Percentiles rank a stretch among this genome's conserved stretches.
Evolutionary conservation across 331 rosid genomes (phyloP).

Genomic region (Malus hybrid): DNA sequence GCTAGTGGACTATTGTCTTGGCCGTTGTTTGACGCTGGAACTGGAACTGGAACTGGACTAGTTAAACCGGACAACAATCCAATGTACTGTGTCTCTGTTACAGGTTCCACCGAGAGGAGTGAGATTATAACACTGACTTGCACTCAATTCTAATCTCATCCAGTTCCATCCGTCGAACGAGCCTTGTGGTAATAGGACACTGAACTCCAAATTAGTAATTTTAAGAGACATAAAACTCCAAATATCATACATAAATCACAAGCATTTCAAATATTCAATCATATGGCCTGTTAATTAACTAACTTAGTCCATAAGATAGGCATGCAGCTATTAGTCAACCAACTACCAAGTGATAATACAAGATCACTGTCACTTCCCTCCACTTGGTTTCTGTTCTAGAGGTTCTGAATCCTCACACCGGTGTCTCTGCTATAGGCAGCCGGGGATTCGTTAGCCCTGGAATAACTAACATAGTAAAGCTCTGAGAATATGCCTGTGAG

Average conservation of each 20-base stretch:
- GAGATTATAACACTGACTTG: too few relatives aligned
- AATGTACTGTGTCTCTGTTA: too few relatives aligned
- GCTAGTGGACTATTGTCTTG: neutral
- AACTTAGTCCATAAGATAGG: neutral
- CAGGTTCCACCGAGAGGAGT: neutral
- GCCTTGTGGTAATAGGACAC: neutral
- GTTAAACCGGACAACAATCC: neutral
- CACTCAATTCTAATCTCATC: neutral
- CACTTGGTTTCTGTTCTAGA: slow-evolving; percentile 21
- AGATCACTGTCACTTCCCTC: neutral
- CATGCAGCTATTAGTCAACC: neutral
- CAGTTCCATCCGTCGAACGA: neutral
- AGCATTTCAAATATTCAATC: neutral
- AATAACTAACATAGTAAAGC: slow-evolving; percentile 63
- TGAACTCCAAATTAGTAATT: too few relatives aligned
- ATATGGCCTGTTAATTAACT: neutral
- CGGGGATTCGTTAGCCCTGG: slow-evolving; percentile 51
- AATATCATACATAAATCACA: neutral
- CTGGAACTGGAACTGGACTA: neutral
- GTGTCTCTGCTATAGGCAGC: slow-evolving; percentile 47
- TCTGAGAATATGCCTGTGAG: slow-evolving; percentile 64
- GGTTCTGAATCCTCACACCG: slow-evolving; percentile 68
- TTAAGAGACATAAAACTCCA: neutral
- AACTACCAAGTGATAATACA: neutral
- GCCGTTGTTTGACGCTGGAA: neutral